These are phyloP conservation scores for Rhizopogon vulgaris DNA, from an alignment of 768 basidiomycete species.

Conservation along the genomic window DNA sequence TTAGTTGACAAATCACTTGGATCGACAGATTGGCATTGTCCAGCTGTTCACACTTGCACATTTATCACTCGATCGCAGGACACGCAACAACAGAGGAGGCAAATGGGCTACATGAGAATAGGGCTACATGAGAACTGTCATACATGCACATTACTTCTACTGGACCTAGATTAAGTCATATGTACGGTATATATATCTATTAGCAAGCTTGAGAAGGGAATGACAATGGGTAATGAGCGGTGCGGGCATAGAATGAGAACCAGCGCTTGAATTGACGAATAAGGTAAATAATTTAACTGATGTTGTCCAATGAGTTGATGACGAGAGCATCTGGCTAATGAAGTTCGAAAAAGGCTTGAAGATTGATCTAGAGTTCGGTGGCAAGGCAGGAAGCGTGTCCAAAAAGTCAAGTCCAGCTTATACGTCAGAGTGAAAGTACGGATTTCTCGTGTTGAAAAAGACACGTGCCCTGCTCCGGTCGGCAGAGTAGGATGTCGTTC, in stretches of 20 bases:
- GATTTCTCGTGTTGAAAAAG: slow-evolving; percentile 39
- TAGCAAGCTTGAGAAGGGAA: slow-evolving; percentile 5
- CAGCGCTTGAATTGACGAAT: slow-evolving; percentile 4
- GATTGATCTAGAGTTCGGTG: slow-evolving; percentile 5
- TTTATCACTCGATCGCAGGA: background rate
- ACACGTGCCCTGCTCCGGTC: slow-evolving; percentile 51
- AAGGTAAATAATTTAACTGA: slow-evolving; percentile 7
- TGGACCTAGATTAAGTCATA: slow-evolving; percentile 7
- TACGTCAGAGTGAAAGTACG: slow-evolving; percentile 11
- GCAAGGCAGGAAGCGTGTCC: slow-evolving; percentile 7
- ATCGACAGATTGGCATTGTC: background rate
- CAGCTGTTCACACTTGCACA: background rate
- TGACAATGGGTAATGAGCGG: slow-evolving; percentile 2
- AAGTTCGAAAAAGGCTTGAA: slow-evolving; percentile 4
- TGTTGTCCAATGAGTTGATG: background rate
- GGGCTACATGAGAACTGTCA: slow-evolving; percentile 8
- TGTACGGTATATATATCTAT: slow-evolving; percentile 6
- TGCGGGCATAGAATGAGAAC: slow-evolving; percentile 3
- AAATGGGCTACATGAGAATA: background rate
- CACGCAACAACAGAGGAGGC: background rate
- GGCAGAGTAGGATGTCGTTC: slow-evolving; percentile 71
- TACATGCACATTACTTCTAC: slow-evolving; percentile 5
- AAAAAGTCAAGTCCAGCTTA: slow-evolving; percentile 19
- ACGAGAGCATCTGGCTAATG: background rate
- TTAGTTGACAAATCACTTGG: slow-evolving; percentile 25